phyloP scores from a whole-genome alignment of 495 filamentous ascomycete genomes.

The Neurospora sp. region DNA sequence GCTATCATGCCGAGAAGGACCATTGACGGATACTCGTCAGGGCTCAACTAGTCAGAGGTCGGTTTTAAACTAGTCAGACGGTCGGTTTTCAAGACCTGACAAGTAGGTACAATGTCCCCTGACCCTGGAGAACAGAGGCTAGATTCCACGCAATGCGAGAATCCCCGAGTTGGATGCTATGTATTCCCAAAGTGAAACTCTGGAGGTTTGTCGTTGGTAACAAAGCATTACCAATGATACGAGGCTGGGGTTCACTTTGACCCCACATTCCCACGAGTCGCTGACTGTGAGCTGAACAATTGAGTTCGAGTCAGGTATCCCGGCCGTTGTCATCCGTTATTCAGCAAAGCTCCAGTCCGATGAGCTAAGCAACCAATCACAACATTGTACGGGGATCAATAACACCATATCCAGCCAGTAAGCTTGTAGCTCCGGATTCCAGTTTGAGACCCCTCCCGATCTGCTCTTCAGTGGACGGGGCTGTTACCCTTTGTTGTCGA shows the following conservation, averaged over 20 bases:
- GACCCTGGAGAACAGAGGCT: not conserved
- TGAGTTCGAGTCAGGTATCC: not conserved
- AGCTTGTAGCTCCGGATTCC: not conserved
- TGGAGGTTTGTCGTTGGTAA: not conserved
- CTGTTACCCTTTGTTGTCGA: not conserved
- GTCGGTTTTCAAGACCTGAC: not conserved
- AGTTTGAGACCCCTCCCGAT: not conserved
- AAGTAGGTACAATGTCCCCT: not conserved
- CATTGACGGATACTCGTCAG: too few relatives aligned
- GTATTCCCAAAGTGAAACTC: not conserved
- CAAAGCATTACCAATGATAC: not conserved
- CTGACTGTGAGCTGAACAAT: not conserved
- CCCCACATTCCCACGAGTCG: not conserved
- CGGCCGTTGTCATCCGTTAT: constrained; percentile 1
- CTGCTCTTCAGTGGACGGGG: not conserved
- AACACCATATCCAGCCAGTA: not conserved
- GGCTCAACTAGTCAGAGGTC: too few relatives aligned
- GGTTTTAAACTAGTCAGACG: too few relatives aligned
- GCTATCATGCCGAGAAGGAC: not conserved
- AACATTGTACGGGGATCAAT: not conserved
- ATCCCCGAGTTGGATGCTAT: not conserved
- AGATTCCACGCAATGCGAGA: not conserved
- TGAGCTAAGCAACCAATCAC: not conserved
- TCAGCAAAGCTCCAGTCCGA: not conserved
- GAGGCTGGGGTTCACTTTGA: not conserved